Percentiles rank a stretch among this genome's conserved stretches.
Evolutionary conservation across 2,329 filamentous ascomycete genomes (phyloP).

Genomic region (Ceratocystis harringtonii): DNA sequence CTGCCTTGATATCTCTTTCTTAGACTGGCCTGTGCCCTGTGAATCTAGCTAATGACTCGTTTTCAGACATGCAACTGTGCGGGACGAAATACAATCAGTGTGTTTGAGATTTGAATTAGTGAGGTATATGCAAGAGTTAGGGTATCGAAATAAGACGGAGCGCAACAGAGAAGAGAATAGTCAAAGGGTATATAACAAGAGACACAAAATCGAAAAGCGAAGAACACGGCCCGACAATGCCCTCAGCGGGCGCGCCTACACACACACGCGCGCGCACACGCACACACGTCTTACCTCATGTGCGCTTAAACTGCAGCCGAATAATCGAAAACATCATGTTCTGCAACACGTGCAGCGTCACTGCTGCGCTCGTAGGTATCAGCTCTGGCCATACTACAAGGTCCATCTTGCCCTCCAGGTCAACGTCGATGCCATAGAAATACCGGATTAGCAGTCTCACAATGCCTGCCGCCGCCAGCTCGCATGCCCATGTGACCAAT

Average conservation of each 20-base stretch:
- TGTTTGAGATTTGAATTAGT: neutral
- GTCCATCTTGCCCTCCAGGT: slow-evolving; percentile 48
- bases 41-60: neutral
- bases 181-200: slow-evolving; percentile 1
- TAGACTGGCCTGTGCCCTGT: slow-evolving; percentile 1
- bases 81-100: neutral
- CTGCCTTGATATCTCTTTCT: neutral
- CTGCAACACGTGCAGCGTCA: slow-evolving; percentile 53
- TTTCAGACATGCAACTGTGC: neutral
- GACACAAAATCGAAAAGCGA: neutral
- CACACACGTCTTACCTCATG: neutral
- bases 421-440: slow-evolving; percentile 47
- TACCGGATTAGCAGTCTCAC: slow-evolving; percentile 43
- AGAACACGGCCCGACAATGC: neutral
- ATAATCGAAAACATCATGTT: slow-evolving; percentile 61
- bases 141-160: neutral
- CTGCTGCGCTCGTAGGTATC: slow-evolving; percentile 48
- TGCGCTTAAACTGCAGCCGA: slow-evolving; percentile 40
- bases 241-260: neutral
- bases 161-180: neutral
- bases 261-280: neutral
- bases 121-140: neutral
- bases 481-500: slow-evolving; percentile 50
- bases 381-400: slow-evolving; percentile 52
- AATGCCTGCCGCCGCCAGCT: slow-evolving; percentile 45